These are phyloP conservation scores for Fusarium succisae DNA, from an alignment of 2,329 filamentous ascomycete species.

Conservation along the genomic window DNA sequence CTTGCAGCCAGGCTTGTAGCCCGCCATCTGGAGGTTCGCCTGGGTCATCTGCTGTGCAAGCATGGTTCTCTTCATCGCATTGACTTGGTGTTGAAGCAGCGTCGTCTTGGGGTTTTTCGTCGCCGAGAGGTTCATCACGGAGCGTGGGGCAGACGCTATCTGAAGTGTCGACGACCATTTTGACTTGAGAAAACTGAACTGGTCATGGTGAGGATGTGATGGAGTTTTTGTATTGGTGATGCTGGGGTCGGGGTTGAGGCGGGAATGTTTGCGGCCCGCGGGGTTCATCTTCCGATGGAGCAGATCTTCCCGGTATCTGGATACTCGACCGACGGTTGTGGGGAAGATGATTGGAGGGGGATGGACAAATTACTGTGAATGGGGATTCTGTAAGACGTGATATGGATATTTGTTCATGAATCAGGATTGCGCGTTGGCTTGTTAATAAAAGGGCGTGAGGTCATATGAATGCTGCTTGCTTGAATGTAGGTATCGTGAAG, in stretches of 20 bases:
- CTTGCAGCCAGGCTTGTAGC: slow-evolving; percentile 50
- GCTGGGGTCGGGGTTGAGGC: background rate
- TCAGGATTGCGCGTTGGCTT: accelerated
- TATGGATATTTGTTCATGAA: background rate
- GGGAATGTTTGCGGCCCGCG: slow-evolving; percentile 9
- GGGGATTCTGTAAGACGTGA: background rate
- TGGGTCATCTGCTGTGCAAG: background rate
- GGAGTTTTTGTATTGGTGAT: slow-evolving; percentile 12
- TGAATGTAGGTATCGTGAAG: background rate
- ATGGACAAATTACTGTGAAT: background rate
- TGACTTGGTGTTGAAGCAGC: slow-evolving; percentile 5
- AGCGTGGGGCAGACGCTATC: slow-evolving; percentile 22
- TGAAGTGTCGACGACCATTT: background rate
- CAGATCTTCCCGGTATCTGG: slow-evolving; percentile 6
- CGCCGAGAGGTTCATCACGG: background rate
- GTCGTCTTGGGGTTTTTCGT: slow-evolving; percentile 22
- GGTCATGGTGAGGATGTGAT: background rate
- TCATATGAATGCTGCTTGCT: background rate
- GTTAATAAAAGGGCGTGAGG: background rate
- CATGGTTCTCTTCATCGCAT: background rate
- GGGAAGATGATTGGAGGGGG: background rate
- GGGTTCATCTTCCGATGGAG: slow-evolving; percentile 27
- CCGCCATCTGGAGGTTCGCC: slow-evolving; percentile 50
- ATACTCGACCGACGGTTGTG: background rate
- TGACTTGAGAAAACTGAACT: background rate